Conservation (phyloP, 2,329 filamentous ascomycete genomes). For the Lecanicillium sp. region DNA sequence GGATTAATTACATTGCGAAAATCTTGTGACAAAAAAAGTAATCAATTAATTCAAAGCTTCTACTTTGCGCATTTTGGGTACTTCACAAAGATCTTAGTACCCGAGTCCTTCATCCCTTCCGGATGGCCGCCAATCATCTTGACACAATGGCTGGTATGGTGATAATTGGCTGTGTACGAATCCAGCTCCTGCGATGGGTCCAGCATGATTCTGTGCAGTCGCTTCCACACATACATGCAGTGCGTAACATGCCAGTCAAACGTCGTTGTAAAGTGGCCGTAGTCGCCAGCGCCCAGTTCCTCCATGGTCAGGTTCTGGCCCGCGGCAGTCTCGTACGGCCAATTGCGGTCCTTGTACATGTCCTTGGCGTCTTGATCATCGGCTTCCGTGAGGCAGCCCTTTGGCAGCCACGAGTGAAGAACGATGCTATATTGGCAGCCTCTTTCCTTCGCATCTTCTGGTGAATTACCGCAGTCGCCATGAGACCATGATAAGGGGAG, state of each 20-base stretch:
- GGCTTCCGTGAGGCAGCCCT: constrained; percentile 11
- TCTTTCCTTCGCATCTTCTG: constrained; percentile 8
- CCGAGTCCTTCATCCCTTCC: constrained; percentile 10
- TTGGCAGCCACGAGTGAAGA: constrained; percentile 15
- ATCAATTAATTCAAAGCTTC: neutral
- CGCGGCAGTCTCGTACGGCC: constrained; percentile 10
- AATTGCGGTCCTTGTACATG: constrained; percentile 13
- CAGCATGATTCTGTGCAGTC: constrained; percentile 13
- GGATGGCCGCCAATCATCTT: constrained; percentile 12
- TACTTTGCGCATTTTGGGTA: constrained; percentile 12
- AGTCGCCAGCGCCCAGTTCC: constrained; percentile 11
- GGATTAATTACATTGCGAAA: too few species aligned
- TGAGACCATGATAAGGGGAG: constrained; percentile 11
- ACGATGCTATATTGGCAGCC: constrained; percentile 14
- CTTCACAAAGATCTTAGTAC: constrained; percentile 15
- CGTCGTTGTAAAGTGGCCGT: constrained; percentile 11
- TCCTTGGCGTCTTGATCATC: constrained; percentile 15
- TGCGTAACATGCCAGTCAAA: constrained; percentile 16
- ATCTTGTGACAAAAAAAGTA: neutral
- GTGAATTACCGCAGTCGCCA: constrained; percentile 15
- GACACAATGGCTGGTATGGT: constrained; percentile 15
- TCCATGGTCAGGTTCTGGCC: constrained; percentile 12
- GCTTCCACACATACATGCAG: constrained; percentile 15
- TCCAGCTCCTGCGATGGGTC: constrained; percentile 12
- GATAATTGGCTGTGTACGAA: constrained; percentile 14